Evolutionary conservation across 1,284 basidiomycete genomes (phyloP).

Genomic region (Ganoderma resinaceum): DNA sequence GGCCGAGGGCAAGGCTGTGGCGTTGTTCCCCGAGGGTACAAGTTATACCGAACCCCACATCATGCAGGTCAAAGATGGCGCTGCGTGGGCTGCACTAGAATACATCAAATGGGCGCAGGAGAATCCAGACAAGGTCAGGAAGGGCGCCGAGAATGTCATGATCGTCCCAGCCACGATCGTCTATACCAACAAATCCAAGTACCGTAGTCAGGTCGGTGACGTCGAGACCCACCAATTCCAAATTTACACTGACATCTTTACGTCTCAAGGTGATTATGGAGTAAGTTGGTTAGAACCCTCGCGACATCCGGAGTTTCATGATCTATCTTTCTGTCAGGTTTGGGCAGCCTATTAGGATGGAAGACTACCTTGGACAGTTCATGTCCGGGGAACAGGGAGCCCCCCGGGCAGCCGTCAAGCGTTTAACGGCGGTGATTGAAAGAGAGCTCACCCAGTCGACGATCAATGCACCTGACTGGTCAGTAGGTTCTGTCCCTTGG

Average conservation of each 20-base stretch:
- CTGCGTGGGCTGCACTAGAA: slow-evolving; percentile 95
- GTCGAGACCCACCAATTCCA: slow-evolving; percentile 14
- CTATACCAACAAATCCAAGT: slow-evolving; percentile 95
- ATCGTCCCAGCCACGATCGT: slow-evolving; percentile 90
- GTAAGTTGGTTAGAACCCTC: slow-evolving; percentile 47
- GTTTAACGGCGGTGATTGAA: slow-evolving; percentile 81
- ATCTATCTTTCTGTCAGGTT: slow-evolving; percentile 59
- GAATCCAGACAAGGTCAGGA: slow-evolving; percentile 52
- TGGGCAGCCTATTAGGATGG: slow-evolving; percentile 81
- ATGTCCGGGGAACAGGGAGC: slow-evolving; percentile 71
- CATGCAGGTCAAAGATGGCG: slow-evolving; percentile 94
- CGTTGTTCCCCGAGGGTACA: slow-evolving; percentile 94
- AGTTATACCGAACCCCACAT: slow-evolving; percentile 91
- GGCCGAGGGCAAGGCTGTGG: slow-evolving; percentile 80
- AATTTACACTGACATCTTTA: slow-evolving; percentile 11
- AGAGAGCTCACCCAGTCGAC: slow-evolving; percentile 76
- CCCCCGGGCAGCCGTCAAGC: slow-evolving; percentile 85
- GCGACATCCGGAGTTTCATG: slow-evolving; percentile 9
- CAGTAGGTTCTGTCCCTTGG: slow-evolving; percentile 34
- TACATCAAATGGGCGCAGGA: slow-evolving; percentile 82
- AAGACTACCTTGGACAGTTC: slow-evolving; percentile 82
- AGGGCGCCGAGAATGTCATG: slow-evolving; percentile 47
- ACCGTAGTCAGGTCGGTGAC: slow-evolving; percentile 76
- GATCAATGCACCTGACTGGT: slow-evolving; percentile 95
- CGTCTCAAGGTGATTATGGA: slow-evolving; percentile 69